Evolutionary conservation across 306 rosid species (phyloP).

Genomic region (Trichosanthes cucumerina): DNA sequence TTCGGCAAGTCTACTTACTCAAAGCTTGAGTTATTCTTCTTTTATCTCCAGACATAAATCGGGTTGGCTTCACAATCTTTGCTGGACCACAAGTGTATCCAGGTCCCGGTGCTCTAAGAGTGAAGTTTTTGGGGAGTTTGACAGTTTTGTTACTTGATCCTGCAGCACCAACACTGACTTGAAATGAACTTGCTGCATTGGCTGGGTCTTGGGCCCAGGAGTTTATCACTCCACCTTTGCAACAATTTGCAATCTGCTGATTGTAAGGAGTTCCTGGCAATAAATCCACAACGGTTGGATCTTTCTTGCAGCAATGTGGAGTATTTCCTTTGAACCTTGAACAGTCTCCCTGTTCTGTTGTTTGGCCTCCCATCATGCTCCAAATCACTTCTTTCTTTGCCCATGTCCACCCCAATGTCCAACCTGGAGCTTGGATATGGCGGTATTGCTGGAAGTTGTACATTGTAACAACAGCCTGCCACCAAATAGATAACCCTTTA

Average conservation of each 20-base stretch:
- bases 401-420: constrained; percentile 96
- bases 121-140: constrained; percentile 63
- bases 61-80: constrained; percentile 51
- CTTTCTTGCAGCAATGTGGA: constrained; percentile 90
- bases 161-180: constrained; percentile 86
- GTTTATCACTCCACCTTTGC: constrained; percentile 80
- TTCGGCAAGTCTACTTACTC: constrained; percentile 47
- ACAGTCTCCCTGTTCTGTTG: constrained; percentile 96
- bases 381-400: constrained; percentile 92
- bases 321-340: constrained; percentile 58
- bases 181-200: constrained; percentile 75
- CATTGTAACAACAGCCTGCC: constrained; percentile 88
- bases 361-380: constrained; percentile 84
- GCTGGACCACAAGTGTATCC: constrained; percentile 86
- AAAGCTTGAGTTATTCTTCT: constrained; percentile 82
- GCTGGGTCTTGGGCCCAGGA: constrained; percentile 77
- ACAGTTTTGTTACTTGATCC: constrained; percentile 90
- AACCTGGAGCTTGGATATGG: constrained; percentile 83
- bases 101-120: constrained; percentile 78
- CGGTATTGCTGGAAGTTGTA: constrained; percentile 93
- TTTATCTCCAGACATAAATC: constrained; percentile 52
- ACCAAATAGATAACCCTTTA: constrained; percentile 2
- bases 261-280: constrained; percentile 92
- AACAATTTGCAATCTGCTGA: constrained; percentile 89
- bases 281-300: constrained; percentile 80